These are phyloP conservation scores for Kodamaea nitidulidarum DNA, from an alignment of 805 yeast species.

Conservation along the genomic window DNA sequence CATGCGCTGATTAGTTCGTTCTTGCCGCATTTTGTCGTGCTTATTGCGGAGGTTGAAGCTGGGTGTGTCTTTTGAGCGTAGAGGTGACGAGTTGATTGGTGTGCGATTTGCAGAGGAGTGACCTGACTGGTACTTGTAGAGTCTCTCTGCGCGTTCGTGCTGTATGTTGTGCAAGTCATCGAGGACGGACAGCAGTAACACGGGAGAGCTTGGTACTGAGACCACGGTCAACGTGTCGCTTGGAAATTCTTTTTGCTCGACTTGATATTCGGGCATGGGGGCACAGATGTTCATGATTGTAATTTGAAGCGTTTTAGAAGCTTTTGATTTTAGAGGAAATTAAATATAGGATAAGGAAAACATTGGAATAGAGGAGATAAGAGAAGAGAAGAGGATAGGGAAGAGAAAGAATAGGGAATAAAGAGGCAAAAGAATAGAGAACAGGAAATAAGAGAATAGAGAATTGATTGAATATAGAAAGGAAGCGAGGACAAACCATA, in stretches of 20 bases:
- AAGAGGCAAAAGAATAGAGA: too few species aligned
- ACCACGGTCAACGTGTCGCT: conserved; percentile 10
- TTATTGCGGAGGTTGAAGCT: conserved; percentile 18
- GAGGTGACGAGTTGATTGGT: not conserved
- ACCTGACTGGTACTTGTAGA: conserved; percentile 9
- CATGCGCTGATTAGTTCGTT: conserved; percentile 22
- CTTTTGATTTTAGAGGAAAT: too few species aligned
- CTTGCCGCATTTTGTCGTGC: conserved; percentile 20
- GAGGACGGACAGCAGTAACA: conserved; percentile 10
- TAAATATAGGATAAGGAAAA: too few species aligned
- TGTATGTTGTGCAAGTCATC: conserved; percentile 18
- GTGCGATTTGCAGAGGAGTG: conserved; percentile 14
- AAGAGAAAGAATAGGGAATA: too few species aligned
- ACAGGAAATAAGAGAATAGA: not conserved
- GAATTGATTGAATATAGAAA: too few species aligned
- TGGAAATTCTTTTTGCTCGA: conserved; percentile 9
- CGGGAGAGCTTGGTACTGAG: conserved; percentile 12
- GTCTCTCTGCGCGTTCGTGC: conserved; percentile 14
- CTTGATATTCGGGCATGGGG: conserved; percentile 5
- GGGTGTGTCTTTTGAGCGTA: conserved; percentile 7
- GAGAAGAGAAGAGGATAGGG: too few species aligned
- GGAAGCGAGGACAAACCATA: too few species aligned
- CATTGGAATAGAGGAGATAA: not conserved
- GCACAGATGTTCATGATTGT: conserved; percentile 2
- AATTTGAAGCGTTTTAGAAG: too few species aligned